phyloP scores from a whole-genome alignment of 257 asterid species.

The Ballota nigra region DNA sequence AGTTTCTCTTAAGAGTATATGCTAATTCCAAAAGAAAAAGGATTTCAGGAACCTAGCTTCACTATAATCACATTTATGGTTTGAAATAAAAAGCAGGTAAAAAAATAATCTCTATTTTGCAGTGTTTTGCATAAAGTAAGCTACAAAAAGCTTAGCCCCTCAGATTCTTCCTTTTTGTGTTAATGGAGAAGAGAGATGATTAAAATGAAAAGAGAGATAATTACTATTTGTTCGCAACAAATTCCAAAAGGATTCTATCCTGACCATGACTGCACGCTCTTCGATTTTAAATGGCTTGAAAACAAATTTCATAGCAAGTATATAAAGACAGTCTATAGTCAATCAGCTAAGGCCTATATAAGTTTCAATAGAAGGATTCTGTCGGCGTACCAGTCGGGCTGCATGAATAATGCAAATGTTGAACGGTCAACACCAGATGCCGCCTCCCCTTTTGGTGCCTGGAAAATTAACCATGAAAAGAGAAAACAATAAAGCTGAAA shows the following conservation, averaged over 20 bases:
- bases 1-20: neutral
- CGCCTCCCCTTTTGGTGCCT: conserved; percentile 78
- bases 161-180: neutral
- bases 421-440: conserved; percentile 80
- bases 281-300: neutral
- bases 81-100: conserved; percentile 9
- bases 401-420: conserved; percentile 91
- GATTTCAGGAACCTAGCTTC: neutral
- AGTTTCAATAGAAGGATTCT: conserved; percentile 14
- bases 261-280: neutral
- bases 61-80: neutral
- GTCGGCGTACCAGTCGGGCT: conserved; percentile 78
- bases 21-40: neutral
- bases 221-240: neutral
- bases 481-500: neutral
- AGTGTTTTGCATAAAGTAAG: neutral
- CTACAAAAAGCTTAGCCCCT: neutral
- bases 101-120: neutral
- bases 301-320: neutral
- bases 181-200: neutral
- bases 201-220: neutral
- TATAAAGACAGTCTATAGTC: neutral
- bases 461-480: neutral
- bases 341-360: conserved; percentile 17
- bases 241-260: conserved; percentile 9